Evolutionary conservation across 1,284 basidiomycete genomes (phyloP).

Genomic region (Boletellus deceptivus): DNA sequence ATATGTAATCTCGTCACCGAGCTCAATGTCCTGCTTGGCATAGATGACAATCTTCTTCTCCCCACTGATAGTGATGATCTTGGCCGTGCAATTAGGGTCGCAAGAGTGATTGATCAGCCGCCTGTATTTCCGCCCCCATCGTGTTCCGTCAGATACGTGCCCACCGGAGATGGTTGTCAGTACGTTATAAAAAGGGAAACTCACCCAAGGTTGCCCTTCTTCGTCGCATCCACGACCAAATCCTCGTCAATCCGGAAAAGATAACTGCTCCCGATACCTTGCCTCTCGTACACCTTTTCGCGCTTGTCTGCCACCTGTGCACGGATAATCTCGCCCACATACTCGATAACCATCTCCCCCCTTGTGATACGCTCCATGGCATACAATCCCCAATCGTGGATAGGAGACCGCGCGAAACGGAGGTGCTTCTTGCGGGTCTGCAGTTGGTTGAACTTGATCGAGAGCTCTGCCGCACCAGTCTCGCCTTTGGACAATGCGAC

Average conservation of each 20-base stretch:
- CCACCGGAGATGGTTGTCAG: background rate
- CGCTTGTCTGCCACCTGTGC: slow-evolving; percentile 96
- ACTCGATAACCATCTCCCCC: slow-evolving; percentile 99
- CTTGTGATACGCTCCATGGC: slow-evolving; percentile 92
- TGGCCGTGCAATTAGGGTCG: slow-evolving; percentile 95
- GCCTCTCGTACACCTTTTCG: slow-evolving; percentile 94
- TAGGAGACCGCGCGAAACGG: slow-evolving; percentile 92
- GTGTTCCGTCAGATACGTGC: slow-evolving; percentile 12
- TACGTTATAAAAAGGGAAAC: slow-evolving; percentile 33
- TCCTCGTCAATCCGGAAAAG: slow-evolving; percentile 92
- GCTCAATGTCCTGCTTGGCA: slow-evolving; percentile 90
- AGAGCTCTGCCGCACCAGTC: slow-evolving; percentile 60
- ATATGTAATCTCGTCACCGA: slow-evolving; percentile 94
- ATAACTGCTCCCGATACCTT: slow-evolving; percentile 94
- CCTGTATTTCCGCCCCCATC: slow-evolving; percentile 46
- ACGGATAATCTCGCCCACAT: slow-evolving; percentile 95
- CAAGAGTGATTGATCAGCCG: slow-evolving; percentile 97
- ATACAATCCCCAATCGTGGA: slow-evolving; percentile 98
- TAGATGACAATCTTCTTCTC: slow-evolving; percentile 99
- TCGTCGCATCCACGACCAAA: slow-evolving; percentile 94
- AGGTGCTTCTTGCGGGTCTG: slow-evolving; percentile 98
- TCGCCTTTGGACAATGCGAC: slow-evolving; percentile 75
- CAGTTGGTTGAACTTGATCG: slow-evolving; percentile 97
- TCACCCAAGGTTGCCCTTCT: slow-evolving; percentile 96
- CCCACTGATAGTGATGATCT: slow-evolving; percentile 97